These are phyloP conservation scores for Ophiostoma quercus DNA, from an alignment of 2,329 filamentous ascomycete species.

Conservation along the genomic window DNA sequence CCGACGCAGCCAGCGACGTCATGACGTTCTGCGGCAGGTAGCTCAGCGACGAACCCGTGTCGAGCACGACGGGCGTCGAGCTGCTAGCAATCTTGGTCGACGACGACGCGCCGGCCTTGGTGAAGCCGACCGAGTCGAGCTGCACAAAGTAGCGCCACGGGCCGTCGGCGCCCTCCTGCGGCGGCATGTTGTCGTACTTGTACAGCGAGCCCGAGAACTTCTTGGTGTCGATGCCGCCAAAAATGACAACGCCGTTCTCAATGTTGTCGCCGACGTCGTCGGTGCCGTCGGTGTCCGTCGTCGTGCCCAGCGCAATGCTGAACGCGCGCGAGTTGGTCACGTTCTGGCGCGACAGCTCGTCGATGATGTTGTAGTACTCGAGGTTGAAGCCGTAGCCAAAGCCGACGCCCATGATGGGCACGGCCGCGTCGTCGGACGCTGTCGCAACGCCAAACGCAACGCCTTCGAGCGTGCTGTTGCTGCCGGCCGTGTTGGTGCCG, in stretches of 20 bases:
- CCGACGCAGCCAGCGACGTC: constrained; percentile 39
- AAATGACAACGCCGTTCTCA: constrained; percentile 35
- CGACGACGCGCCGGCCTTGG: constrained; percentile 31
- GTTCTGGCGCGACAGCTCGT: constrained; percentile 43
- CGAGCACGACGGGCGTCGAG: constrained; percentile 48
- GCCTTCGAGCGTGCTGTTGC: constrained; percentile 38
- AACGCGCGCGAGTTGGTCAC: constrained; percentile 41
- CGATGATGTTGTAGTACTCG: constrained; percentile 44
- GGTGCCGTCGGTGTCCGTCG: constrained; percentile 23
- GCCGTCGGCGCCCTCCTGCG: constrained; percentile 29
- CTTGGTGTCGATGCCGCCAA: constrained; percentile 44
- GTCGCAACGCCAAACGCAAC: constrained; percentile 58
- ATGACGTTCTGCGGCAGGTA: constrained; percentile 58
- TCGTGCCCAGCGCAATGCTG: constrained; percentile 34
- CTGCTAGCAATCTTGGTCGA: constrained; percentile 25
- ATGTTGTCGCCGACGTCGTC: constrained; percentile 23
- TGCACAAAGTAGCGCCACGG: constrained; percentile 39
- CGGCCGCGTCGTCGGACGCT: constrained; percentile 39
- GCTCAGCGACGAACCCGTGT: constrained; percentile 63
- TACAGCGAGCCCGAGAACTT: constrained; percentile 40
- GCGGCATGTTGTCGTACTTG: constrained; percentile 31
- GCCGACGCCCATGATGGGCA: constrained; percentile 65
- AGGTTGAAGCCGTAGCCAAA: constrained; percentile 44
- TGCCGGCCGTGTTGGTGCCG: constrained; percentile 23
- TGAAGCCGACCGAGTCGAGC: constrained; percentile 37